phyloP scores from a whole-genome alignment of 257 asterid genomes.

The Forsythia suspensa region DNA sequence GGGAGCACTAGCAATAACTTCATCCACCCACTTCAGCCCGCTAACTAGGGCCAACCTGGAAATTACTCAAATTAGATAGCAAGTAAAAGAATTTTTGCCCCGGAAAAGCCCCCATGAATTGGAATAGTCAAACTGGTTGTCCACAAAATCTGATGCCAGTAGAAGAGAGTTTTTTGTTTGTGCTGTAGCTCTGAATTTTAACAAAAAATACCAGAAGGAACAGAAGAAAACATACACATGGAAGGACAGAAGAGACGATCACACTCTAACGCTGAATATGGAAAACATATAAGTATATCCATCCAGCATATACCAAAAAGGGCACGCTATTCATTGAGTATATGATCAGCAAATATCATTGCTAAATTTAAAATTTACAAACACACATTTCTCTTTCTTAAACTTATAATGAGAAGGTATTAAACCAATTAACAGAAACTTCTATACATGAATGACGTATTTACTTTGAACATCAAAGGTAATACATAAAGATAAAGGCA shows the following conservation, averaged over 20 bases:
- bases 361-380: background rate
- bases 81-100: background rate
- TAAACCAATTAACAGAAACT: background rate
- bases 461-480: background rate
- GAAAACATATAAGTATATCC: background rate
- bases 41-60: constrained; percentile 86
- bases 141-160: constrained; percentile 4
- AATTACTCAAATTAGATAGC: constrained; percentile 30
- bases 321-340: background rate
- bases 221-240: background rate
- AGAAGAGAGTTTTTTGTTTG: background rate
- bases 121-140: constrained; percentile 7
- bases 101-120: background rate
- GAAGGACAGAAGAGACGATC: background rate
- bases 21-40: constrained; percentile 98
- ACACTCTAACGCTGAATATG: background rate
- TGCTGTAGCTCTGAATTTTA: background rate
- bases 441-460: background rate
- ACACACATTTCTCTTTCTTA: background rate
- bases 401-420: background rate
- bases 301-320: background rate
- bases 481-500: background rate
- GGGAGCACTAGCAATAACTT: constrained; percentile 89
- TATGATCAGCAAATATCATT: background rate
- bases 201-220: background rate